Conservation (phyloP, 2,329 filamentous ascomycete species). For the Tolypocladium inflatum region DNA sequence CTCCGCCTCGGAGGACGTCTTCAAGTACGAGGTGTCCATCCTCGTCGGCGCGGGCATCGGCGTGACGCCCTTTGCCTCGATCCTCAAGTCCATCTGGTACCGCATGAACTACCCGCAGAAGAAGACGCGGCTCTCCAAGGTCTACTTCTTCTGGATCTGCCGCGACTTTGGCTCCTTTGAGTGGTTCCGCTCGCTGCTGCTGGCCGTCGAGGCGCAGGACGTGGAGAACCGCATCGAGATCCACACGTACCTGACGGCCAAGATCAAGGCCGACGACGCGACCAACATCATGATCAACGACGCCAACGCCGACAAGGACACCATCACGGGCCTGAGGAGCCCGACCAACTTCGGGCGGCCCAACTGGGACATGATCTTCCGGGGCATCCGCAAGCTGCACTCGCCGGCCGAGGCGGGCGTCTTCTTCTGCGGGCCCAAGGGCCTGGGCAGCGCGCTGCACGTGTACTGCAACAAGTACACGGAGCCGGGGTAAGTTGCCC, state of each 20-base stretch:
- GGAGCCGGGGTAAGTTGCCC: constrained; percentile 56
- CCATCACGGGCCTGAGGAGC: constrained; percentile 72
- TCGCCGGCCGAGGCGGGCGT: constrained; percentile 63
- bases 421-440: constrained; percentile 82
- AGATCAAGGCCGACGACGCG: constrained; percentile 77
- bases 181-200: constrained; percentile 77
- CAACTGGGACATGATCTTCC: constrained; percentile 88
- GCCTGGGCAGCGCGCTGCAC: constrained; percentile 65
- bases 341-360: constrained; percentile 80
- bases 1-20: constrained; percentile 78
- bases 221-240: constrained; percentile 79
- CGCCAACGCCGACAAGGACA: constrained; percentile 72
- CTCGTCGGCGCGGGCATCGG: constrained; percentile 78
- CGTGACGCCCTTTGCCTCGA: constrained; percentile 79
- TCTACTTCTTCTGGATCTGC: constrained; percentile 92
- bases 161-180: constrained; percentile 81
- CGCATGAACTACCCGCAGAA: constrained; percentile 80
- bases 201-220: constrained; percentile 82
- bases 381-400: constrained; percentile 72
- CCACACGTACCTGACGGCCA: constrained; percentile 79
- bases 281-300: constrained; percentile 93
- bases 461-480: constrained; percentile 84
- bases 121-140: constrained; percentile 70
- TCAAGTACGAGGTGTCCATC: constrained; percentile 75
- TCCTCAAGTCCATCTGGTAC: constrained; percentile 89